Evolutionary conservation across 805 yeast species (phyloP), one percentile per base, ranked within the genome.

Genomic region (Crinitomyces ghanaensis): DNA sequence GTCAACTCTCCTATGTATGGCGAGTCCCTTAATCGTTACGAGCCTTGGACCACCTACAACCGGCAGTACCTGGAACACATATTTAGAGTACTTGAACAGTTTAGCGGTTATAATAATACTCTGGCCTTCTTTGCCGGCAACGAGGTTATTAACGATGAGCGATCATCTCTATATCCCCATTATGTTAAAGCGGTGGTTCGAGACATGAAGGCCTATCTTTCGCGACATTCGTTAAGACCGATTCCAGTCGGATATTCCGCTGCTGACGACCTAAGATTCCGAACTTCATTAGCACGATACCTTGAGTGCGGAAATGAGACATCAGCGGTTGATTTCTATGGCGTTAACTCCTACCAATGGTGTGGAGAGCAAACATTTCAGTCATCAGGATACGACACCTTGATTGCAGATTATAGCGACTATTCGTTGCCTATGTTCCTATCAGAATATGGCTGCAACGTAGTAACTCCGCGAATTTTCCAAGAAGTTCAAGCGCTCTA

Each of bases 51-150:
- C 1, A 68, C 91, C 0, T 88, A 86, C 53, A 82, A 70, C 41
- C 65, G 62, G 6, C 66, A 60, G 2, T 88, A 88, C 55, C 51
- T 83, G 44, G 70, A 69, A 28, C 94, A 83, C 50, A 72, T 85
- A 4, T 81, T 81, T 54, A 71, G 68, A 49, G 79, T 84, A 6
- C 74, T 84, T 11, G 80, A 83, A 35, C 84, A 80, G 42, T 88
- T 88, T 52, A 65, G 93, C 3, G 65, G 70, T 13, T 88, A 82
- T 57, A 82, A 85, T 57, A 88, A 88, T 56, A 85, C 96, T 0
- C 63, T 88, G 35, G 96, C 96, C 2, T 86, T 83, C 68, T 86
- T 88, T 59, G 97, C 97, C 18, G 98, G 97, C 39, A 91, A 91
- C 60, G 97, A 88, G 54, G 66, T 88, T 33, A 63, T 88, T 32